Conservation (phyloP, 2,329 filamentous ascomycete genomes). For the Fonsecaea multimorphosa region DNA sequence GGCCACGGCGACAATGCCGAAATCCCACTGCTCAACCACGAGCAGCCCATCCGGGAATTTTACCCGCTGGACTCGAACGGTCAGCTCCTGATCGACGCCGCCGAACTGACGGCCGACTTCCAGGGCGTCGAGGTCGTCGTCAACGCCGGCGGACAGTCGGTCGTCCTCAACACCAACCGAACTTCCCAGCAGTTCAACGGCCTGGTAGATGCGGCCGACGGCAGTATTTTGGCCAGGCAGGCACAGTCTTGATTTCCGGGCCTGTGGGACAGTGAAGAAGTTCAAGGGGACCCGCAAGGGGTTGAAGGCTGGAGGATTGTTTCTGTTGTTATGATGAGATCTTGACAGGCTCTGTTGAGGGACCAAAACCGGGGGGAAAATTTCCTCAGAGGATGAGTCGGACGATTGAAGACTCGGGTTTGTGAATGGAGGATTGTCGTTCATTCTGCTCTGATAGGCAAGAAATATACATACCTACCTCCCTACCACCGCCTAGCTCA, state of each 20-base stretch:
- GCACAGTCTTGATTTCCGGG: background rate
- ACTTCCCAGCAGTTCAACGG: background rate
- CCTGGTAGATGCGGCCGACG: background rate
- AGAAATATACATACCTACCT: too few relatives aligned
- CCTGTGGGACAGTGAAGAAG: background rate
- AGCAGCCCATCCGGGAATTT: background rate
- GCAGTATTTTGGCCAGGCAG: background rate
- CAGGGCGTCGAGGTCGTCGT: constrained; percentile 3
- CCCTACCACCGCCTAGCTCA: too few relatives aligned
- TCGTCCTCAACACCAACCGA: background rate
- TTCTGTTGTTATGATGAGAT: too few relatives aligned
- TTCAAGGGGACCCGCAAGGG: background rate
- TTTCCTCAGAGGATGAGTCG: too few relatives aligned
- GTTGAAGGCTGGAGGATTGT: too few relatives aligned
- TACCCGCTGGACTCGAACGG: background rate
- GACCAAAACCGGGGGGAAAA: too few relatives aligned
- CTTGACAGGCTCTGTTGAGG: too few relatives aligned
- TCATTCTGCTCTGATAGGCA: too few relatives aligned
- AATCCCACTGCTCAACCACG: background rate
- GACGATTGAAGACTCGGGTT: too few relatives aligned
- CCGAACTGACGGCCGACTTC: constrained; percentile 1
- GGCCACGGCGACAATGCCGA: background rate
- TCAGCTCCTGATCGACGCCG: background rate
- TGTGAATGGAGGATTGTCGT: too few relatives aligned
- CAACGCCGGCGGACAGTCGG: background rate